A percentile compares a stretch with the other conserved stretches of the same genome.
phyloP scores from a whole-genome alignment of 306 rosid genomes.

The Rosa lucieae region DNA sequence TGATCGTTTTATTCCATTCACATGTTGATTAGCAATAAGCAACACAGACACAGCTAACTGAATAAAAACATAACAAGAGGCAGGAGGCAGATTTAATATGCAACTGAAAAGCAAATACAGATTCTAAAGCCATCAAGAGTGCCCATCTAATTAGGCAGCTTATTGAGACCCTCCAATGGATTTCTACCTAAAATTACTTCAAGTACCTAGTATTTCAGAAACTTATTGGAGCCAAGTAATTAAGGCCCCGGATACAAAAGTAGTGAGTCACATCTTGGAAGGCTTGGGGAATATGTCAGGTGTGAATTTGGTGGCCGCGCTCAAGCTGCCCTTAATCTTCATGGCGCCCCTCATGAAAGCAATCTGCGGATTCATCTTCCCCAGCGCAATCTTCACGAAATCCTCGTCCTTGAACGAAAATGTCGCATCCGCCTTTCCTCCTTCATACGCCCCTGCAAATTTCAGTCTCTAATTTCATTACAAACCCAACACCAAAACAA shows the following conservation, averaged over 20 bases:
- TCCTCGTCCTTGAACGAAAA: slow-evolving; percentile 89
- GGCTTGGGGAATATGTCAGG: slow-evolving; percentile 96
- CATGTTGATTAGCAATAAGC: not conserved
- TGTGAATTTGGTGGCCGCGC: slow-evolving; percentile 88
- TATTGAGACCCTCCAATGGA: not conserved
- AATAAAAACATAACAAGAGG: not conserved
- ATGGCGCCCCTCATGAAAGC: slow-evolving; percentile 93
- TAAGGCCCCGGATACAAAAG: not conserved
- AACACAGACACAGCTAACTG: not conserved
- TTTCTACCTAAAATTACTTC: not conserved
- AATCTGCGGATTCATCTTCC: slow-evolving; percentile 88
- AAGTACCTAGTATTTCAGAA: not conserved
- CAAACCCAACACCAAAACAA: not conserved
- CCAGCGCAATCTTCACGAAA: slow-evolving; percentile 80
- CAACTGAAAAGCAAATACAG: not conserved
- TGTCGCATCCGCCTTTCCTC: slow-evolving; percentile 88
- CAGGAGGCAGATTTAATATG: not conserved
- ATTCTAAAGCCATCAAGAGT: not conserved
- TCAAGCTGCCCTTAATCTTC: slow-evolving; percentile 85
- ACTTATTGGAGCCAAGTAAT: not conserved
- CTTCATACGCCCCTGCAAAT: slow-evolving; percentile 67
- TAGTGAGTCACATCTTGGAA: slow-evolving; percentile 65
- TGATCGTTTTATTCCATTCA: not conserved
- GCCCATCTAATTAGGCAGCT: not conserved
- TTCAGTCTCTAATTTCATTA: not conserved